Evolutionary conservation across 306 rosid genomes (phyloP).

Genomic region (Cucumis sativus): DNA sequence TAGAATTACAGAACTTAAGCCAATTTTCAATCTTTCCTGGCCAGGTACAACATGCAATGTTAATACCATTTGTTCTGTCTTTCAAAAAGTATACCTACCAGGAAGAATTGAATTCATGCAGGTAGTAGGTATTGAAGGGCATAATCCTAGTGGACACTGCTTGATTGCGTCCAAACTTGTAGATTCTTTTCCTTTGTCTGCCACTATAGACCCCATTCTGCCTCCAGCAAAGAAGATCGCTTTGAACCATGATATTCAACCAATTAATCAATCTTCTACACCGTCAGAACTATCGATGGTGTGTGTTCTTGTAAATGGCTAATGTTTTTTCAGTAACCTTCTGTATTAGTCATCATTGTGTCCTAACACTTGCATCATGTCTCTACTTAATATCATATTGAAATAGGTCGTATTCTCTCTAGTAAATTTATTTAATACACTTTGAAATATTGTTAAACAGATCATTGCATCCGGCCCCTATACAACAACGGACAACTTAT

Average conservation of each 20-base stretch:
- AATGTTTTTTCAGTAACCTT: neutral
- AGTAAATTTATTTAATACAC: neutral
- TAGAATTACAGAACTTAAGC: slow-evolving; percentile 57
- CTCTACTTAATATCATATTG: neutral
- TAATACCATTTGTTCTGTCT: slow-evolving; percentile 3
- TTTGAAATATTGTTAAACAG: slow-evolving; percentile 32
- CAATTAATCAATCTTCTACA: slow-evolving; percentile 20
- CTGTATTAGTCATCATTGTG: neutral
- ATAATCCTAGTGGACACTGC: slow-evolving; percentile 97
- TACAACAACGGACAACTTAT: slow-evolving; percentile 76
- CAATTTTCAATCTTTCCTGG: slow-evolving; percentile 89
- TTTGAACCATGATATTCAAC: slow-evolving; percentile 40
- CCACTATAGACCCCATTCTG: slow-evolving; percentile 28
- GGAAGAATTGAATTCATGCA: slow-evolving; percentile 24
- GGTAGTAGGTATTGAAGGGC: slow-evolving; percentile 86
- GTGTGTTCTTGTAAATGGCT: slow-evolving; percentile 5
- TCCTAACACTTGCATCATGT: neutral
- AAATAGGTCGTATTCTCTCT: neutral
- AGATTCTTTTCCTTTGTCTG: slow-evolving; percentile 43
- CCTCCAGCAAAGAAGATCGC: slow-evolving; percentile 72
- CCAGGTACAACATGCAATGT: slow-evolving; percentile 46
- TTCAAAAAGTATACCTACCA: slow-evolving; percentile 8
- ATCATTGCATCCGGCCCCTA: slow-evolving; percentile 89
- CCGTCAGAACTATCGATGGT: slow-evolving; percentile 65
- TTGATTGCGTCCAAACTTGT: slow-evolving; percentile 72